Conservation (phyloP, 768 basidiomycete species). For the Serendipita sp. region DNA sequence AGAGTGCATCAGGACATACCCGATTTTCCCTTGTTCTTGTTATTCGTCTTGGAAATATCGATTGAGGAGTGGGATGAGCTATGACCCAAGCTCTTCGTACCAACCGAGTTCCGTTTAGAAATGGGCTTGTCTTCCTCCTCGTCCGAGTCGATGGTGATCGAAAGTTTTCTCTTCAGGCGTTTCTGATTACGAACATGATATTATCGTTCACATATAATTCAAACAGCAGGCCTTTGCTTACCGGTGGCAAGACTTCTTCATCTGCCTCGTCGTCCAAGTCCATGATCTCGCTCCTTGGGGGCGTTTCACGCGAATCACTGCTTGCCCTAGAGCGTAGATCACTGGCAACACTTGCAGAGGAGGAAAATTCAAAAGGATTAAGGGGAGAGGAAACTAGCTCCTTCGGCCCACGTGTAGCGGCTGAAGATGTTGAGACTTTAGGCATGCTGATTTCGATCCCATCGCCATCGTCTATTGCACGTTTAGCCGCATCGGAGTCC, state of each 20-base stretch:
- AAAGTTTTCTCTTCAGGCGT: not conserved
- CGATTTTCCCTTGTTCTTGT: not conserved
- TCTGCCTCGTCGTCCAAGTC: not conserved
- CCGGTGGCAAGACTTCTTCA: not conserved
- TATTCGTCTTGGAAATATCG: constrained; percentile 1
- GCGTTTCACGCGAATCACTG: not conserved
- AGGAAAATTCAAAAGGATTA: not conserved
- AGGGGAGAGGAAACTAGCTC: not conserved
- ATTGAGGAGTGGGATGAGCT: not conserved
- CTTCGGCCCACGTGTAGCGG: not conserved
- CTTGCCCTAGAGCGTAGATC: not conserved
- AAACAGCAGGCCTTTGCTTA: not conserved
- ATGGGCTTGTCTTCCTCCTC: not conserved
- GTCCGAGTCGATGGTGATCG: not conserved
- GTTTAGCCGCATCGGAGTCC: not conserved
- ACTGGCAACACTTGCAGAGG: not conserved
- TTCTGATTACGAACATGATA: not conserved
- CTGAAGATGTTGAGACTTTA: not conserved
- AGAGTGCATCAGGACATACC: not conserved
- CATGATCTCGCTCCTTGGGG: not conserved
- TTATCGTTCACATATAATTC: no score
- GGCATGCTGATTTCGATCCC: not conserved
- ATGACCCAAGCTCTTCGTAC: not conserved
- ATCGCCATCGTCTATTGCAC: not conserved
- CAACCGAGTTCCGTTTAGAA: not conserved